Conservation (phyloP, 352 stramenopile genomes). For the Globisporangium paroecandrum region DNA sequence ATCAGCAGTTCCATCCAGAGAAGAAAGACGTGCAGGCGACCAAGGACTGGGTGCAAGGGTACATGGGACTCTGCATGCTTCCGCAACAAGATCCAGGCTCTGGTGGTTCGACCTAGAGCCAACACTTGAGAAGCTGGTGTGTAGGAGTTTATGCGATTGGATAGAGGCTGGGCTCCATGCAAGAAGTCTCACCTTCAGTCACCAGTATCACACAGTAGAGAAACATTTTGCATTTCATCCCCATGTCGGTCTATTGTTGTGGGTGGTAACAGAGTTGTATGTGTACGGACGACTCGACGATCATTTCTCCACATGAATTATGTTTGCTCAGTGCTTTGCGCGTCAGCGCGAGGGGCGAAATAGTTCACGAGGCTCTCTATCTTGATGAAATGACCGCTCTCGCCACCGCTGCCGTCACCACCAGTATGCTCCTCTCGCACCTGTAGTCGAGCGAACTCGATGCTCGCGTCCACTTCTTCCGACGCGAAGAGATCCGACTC, state of each 20-base stretch:
- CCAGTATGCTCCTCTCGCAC: slow-evolving; percentile 10
- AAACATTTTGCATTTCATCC: neutral
- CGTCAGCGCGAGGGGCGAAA: slow-evolving; percentile 6
- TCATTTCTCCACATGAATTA: neutral
- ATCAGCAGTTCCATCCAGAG: slow-evolving; percentile 50
- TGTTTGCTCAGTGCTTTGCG: neutral
- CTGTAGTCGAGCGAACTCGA: slow-evolving; percentile 33
- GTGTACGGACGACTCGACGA: neutral
- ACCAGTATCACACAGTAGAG: neutral
- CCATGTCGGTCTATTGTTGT: neutral
- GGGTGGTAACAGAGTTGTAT: neutral
- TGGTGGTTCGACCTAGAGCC: neutral
- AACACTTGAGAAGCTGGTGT: neutral
- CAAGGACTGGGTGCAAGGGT: slow-evolving; percentile 30
- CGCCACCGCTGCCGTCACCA: neutral
- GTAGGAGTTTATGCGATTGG: neutral
- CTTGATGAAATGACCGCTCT: neutral
- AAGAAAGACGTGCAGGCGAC: slow-evolving; percentile 38
- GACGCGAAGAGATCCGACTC: slow-evolving; percentile 52
- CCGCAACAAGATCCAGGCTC: slow-evolving; percentile 17
- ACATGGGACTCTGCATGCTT: slow-evolving; percentile 34
- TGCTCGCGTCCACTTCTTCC: slow-evolving; percentile 46
- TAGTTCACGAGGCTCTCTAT: slow-evolving; percentile 10
- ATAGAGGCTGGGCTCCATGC: neutral
- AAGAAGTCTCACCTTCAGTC: neutral